These are phyloP conservation scores for Juglanconis juglandina DNA, from an alignment of 2,329 filamentous ascomycete species.

Conservation along the genomic window DNA sequence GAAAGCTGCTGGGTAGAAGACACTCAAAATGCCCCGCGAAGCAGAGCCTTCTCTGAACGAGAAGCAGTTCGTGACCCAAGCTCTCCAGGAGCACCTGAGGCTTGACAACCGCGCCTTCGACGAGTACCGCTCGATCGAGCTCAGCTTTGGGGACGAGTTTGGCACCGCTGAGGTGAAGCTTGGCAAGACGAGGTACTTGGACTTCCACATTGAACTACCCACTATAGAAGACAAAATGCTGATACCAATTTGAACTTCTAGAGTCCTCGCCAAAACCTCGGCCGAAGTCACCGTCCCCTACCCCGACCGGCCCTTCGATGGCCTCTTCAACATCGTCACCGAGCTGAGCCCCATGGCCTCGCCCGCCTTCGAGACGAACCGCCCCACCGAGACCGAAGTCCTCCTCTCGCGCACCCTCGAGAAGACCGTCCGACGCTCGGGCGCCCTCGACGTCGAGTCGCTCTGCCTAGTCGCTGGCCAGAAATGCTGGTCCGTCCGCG, in stretches of 20 bases:
- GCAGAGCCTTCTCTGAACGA: conserved; percentile 86
- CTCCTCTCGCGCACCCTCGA: conserved; percentile 86
- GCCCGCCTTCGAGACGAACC: conserved; percentile 81
- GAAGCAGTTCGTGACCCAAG: conserved; percentile 78
- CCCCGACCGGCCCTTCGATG: conserved; percentile 87
- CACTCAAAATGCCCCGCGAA: conserved; percentile 76
- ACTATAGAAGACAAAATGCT: not conserved
- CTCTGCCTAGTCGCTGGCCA: conserved; percentile 87
- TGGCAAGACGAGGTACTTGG: conserved; percentile 78
- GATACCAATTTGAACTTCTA: conserved; percentile 34
- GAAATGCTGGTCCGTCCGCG: conserved; percentile 88
- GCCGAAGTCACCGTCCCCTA: conserved; percentile 85
- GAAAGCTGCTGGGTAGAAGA: conserved; percentile 16
- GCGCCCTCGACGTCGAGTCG: conserved; percentile 91
- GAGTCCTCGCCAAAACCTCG: conserved; percentile 79
- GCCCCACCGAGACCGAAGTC: conserved; percentile 78
- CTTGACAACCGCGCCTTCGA: conserved; percentile 81
- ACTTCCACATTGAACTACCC: not conserved
- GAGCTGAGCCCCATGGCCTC: conserved; percentile 92
- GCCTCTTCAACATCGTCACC: conserved; percentile 86
- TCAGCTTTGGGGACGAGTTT: conserved; percentile 86
- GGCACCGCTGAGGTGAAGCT: conserved; percentile 83
- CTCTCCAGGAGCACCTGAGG: conserved; percentile 75
- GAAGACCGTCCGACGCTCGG: conserved; percentile 88
- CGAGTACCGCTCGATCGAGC: conserved; percentile 70